Base-by-base conservation (phyloP, 2,329 filamentous ascomycete species). In the Escovopsis sp. region DNA sequence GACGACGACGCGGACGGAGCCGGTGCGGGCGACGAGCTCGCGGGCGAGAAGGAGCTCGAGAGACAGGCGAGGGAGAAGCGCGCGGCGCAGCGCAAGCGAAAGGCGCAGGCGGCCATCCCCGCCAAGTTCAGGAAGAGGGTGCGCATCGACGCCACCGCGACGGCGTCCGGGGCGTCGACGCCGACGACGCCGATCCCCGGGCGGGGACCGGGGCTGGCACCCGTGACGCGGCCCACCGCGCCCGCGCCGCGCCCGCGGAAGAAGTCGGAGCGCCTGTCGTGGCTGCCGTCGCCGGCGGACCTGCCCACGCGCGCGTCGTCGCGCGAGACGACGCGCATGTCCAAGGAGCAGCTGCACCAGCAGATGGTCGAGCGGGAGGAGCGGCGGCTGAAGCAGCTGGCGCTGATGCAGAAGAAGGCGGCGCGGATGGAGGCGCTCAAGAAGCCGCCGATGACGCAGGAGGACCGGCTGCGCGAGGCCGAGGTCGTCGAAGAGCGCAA, bases 41-140 rank as follows among this genome's bases (percentile, higher is more conserved):
- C 85, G 43, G 91, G 91, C 30, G 91, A 98, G 63, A 82, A 80
- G 53, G 86, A 94, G 61, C 60, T 98, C 42, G 79, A 91, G 61
- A 80, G 76, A 48, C 75, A 82, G 51, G 85, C 81, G 44, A 79
- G 78, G 50, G 76, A 74, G 45, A 81, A 81, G 51, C 74, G 68
- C 51, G 61, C 71, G 44, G 76, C 72, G 3, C 84, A 70, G 39
- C 66, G 85, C 58, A 94, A 94, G 62, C 78, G 86, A 50, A 93
- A 89, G 55, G 76, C 81, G 2, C 78, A 84, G 53, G 79, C 87
- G 45, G 79, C 76, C 25, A 79, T 87, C 45, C 77, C 81, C 5
- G 74, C 74, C 42, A 74, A 74, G 48, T 79, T 80, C 53, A 67
- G 81, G 47, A 89, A 88, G 60, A 86, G 79, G 57, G 80, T 85